phyloP scores from a whole-genome alignment of 1,284 basidiomycete species.

The Fomitopsis schrenkii region DNA sequence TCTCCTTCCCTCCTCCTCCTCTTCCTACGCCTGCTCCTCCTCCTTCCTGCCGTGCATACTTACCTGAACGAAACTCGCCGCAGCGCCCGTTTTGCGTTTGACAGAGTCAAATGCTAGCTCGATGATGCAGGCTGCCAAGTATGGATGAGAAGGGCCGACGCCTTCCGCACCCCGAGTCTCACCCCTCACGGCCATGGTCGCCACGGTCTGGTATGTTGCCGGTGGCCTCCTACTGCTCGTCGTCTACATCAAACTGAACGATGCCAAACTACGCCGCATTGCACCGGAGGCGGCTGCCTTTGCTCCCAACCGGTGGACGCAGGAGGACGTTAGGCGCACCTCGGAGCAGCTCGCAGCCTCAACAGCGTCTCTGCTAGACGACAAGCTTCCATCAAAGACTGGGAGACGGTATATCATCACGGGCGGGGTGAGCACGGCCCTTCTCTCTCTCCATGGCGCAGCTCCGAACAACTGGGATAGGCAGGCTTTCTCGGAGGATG shows the following conservation, averaged over 20 bases:
- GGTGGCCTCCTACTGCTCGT: slow-evolving; percentile 18
- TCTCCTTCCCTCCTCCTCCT: too few relatives aligned
- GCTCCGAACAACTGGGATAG: slow-evolving; percentile 29
- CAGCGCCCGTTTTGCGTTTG: too few relatives aligned
- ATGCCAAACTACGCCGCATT: slow-evolving; percentile 40
- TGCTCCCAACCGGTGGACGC: slow-evolving; percentile 43
- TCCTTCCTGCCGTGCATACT: too few relatives aligned
- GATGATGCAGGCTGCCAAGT: too few relatives aligned
- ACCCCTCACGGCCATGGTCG: not conserved
- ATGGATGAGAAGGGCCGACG: not conserved
- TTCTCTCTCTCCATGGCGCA: not conserved
- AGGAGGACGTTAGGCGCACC: slow-evolving; percentile 33
- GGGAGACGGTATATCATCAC: slow-evolving; percentile 53
- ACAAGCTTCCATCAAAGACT: slow-evolving; percentile 46
- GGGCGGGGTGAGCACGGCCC: slow-evolving; percentile 40
- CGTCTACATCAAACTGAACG: slow-evolving; percentile 50
- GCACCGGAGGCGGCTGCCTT: slow-evolving; percentile 40
- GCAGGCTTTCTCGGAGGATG: slow-evolving; percentile 73
- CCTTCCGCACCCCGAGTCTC: not conserved
- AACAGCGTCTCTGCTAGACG: slow-evolving; percentile 28
- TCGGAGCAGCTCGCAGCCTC: slow-evolving; percentile 32
- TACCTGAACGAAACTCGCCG: too few relatives aligned
- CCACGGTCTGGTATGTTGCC: slow-evolving; percentile 6
- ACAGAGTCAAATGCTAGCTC: too few relatives aligned
- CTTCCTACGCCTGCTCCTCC: too few relatives aligned